Evolutionary conservation across 768 basidiomycete species (phyloP).

Genomic region (Hemileccinum rubropunctum): DNA sequence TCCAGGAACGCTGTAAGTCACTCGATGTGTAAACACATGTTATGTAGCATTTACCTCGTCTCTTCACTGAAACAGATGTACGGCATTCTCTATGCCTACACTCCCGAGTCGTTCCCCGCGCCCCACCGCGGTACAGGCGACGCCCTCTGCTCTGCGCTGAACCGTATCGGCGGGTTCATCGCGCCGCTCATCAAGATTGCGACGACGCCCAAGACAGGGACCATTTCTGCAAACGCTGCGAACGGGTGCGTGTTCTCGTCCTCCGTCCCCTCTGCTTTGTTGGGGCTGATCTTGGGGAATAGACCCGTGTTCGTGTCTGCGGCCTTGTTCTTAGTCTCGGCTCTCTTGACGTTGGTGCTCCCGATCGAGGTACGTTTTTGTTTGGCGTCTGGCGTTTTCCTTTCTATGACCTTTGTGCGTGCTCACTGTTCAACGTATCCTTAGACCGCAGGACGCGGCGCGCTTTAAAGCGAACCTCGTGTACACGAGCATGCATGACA

Average conservation of each 20-base stretch:
- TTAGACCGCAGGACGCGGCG: slow-evolving; percentile 28
- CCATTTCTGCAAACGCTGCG: slow-evolving; percentile 28
- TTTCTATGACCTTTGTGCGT: not conserved
- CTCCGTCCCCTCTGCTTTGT: not conserved
- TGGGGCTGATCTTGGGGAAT: not conserved
- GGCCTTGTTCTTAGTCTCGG: slow-evolving; percentile 42
- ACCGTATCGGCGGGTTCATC: slow-evolving; percentile 46
- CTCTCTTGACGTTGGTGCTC: slow-evolving; percentile 38
- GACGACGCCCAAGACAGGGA: slow-evolving; percentile 35
- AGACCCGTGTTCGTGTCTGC: slow-evolving; percentile 51
- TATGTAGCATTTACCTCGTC: not conserved
- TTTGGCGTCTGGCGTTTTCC: not conserved
- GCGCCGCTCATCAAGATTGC: slow-evolving; percentile 49
- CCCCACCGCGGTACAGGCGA: slow-evolving; percentile 56
- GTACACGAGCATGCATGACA: not conserved
- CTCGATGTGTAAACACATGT: not conserved
- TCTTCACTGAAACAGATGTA: slow-evolving; percentile 38
- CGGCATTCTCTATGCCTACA: slow-evolving; percentile 54
- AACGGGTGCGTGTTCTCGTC: slow-evolving; percentile 32
- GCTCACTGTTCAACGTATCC: not conserved
- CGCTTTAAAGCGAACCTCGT: slow-evolving; percentile 6
- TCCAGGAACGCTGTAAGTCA: slow-evolving; percentile 35
- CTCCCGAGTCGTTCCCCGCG: slow-evolving; percentile 58
- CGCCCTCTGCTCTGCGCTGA: slow-evolving; percentile 47
- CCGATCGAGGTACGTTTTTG: slow-evolving; percentile 43